Percentiles rank a stretch among this genome's conserved stretches.
These are phyloP conservation scores for Avena insularis DNA, from an alignment of 176 grass and related monocot species.

Conservation along the genomic window DNA sequence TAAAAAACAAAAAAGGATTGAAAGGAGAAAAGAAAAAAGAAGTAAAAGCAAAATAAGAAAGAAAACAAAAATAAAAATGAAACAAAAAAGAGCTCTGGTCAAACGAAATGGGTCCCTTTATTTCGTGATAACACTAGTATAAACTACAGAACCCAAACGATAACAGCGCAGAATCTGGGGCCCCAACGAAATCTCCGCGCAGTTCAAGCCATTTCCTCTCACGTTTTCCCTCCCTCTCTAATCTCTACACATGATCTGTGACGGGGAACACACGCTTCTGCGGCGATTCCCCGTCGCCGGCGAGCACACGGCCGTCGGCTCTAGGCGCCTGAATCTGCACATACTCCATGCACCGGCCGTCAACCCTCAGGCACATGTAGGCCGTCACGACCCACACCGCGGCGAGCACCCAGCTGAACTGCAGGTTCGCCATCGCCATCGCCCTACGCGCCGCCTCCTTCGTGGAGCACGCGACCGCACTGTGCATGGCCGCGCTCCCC, in stretches of 20 bases:
- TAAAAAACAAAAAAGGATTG: no score
- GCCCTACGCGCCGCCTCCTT: conserved; percentile 65
- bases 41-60: no score
- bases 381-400: conserved; percentile 57
- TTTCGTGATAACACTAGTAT: not conserved
- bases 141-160: not conserved
- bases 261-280: conserved; percentile 51
- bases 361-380: conserved; percentile 64
- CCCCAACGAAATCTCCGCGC: not conserved
- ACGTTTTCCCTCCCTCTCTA: not conserved
- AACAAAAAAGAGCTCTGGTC: no score
- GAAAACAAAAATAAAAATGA: no score
- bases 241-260: conserved; percentile 39
- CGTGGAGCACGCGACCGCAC: conserved; percentile 61
- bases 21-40: no score
- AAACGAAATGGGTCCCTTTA: not conserved
- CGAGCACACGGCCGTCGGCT: conserved; percentile 6
- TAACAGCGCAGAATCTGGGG: not conserved
- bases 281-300: conserved; percentile 31
- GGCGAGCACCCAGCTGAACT: conserved; percentile 83
- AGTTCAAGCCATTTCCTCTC: not conserved
- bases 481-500: not conserved
- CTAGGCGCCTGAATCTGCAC: conserved; percentile 47
- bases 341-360: conserved; percentile 54
- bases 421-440: conserved; percentile 66